Percentiles rank a stretch among this genome's conserved stretches.
Conservation (phyloP, 2,329 filamentous ascomycete genomes). For the Exophiala calicioides region DNA sequence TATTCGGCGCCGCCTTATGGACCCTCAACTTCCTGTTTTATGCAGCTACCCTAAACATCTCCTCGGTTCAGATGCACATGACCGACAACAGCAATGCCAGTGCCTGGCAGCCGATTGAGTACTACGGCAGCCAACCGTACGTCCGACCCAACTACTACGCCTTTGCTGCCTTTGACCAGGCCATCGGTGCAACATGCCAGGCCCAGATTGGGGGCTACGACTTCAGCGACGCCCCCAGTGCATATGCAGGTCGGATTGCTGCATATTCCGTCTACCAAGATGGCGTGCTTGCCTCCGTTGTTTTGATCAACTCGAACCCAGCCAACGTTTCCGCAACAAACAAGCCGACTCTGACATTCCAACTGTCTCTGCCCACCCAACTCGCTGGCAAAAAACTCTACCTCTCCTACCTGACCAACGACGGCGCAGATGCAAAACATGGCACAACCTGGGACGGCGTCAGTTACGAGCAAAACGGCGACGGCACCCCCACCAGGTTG, state of each 20-base stretch:
- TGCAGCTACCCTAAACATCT: slow-evolving; percentile 49
- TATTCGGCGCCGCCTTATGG: slow-evolving; percentile 54
- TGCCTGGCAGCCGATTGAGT: slow-evolving; percentile 51
- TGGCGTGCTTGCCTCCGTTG: slow-evolving; percentile 44
- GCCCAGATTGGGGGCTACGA: slow-evolving; percentile 45
- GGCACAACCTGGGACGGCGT: slow-evolving; percentile 53
- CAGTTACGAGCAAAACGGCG: slow-evolving; percentile 45
- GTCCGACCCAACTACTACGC: slow-evolving; percentile 55
- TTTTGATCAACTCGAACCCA: slow-evolving; percentile 50
- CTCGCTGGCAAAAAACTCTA: slow-evolving; percentile 47
- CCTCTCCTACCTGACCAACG: slow-evolving; percentile 50
- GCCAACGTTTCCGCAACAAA: slow-evolving; percentile 43
- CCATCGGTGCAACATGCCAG: slow-evolving; percentile 50
- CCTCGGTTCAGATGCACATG: slow-evolving; percentile 56
- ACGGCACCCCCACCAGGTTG: slow-evolving; percentile 43
- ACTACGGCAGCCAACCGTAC: slow-evolving; percentile 43
- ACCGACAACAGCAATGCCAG: slow-evolving; percentile 55
- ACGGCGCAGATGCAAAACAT: slow-evolving; percentile 46
- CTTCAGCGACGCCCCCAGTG: slow-evolving; percentile 35
- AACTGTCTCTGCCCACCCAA: slow-evolving; percentile 41
- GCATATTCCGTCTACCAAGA: slow-evolving; percentile 50
- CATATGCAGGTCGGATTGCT: slow-evolving; percentile 45
- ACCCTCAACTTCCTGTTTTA: slow-evolving; percentile 56
- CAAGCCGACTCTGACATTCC: slow-evolving; percentile 45
- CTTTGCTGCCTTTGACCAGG: slow-evolving; percentile 53